Base-by-base conservation (phyloP, 225 moss, liverwort and hornwort genomes). In the Thuidium tamariscinum region DNA sequence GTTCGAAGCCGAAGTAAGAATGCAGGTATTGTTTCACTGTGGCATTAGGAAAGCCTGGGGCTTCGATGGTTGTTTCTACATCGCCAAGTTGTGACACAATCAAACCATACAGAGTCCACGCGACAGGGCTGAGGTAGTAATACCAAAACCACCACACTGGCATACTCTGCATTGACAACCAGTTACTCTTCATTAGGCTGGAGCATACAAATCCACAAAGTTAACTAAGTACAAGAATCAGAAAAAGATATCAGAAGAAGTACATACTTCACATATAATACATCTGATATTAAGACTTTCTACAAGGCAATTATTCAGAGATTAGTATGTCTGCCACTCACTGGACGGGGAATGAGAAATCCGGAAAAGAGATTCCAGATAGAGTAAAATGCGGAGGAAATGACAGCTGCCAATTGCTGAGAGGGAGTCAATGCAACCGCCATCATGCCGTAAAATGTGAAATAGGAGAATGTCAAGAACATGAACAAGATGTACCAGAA, bases 391-490 rank as follows among this genome's bases (percentile, higher is more conserved):
- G 96, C 95, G 57, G 97, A 95, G 71, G 97, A 95, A 84, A 95
- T 90, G 63, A 96, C 96, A 41, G 97, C 97, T 59, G 97, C 97
- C 90, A 97, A 86, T 74, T 96, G 96, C 74, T 95, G 95, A 41
- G 96, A 96, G 34, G 97, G 92, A 51, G 96, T 97, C 88, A 97
- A 87, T 65, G 84, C 95, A 69, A 97, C 97, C 34, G 96, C 96
- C 97, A 97, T 97, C 97, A 97, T 97, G 42, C 97, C 97, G 94
- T 96, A 97, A 51, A 93, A 95, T 15, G 97, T 97, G 91, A 97
- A 96, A 93, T 97, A 97, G 11, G 92, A 91, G 76, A 97, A 92
- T 52, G 95, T 95, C 88, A 96, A 93, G 79, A 95, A 97, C 96
- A 96, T 97, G 89, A 97, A 94, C 44, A 96, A 78, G 42, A 92